Evolutionary conservation across 306 rosid species (phyloP).

Genomic region (Malus orientalis): DNA sequence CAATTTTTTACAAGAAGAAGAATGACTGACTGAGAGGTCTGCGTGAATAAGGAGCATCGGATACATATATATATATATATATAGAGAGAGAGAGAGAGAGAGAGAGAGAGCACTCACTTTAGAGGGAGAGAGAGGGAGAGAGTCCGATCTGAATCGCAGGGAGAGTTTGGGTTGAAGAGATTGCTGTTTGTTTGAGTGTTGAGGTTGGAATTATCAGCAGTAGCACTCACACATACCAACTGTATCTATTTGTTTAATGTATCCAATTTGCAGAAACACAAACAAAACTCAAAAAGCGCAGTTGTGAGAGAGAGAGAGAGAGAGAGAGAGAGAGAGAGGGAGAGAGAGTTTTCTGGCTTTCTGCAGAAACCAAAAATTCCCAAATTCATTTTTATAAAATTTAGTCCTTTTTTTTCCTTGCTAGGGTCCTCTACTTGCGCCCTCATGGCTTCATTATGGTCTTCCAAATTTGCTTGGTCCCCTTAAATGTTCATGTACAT

Average conservation of each 20-base stretch:
- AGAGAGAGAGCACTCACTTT: conserved; percentile 8
- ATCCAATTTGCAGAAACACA: not conserved
- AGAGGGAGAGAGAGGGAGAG: not conserved
- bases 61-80: too few relatives aligned
- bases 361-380: not conserved
- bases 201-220: not conserved
- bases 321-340: not conserved
- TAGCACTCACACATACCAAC: not conserved
- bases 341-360: conserved; percentile 1
- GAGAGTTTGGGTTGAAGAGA: not conserved
- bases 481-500: not conserved
- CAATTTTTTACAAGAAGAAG: not conserved
- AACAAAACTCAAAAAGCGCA: conserved; percentile 5
- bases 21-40: not conserved
- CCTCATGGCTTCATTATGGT: conserved; percentile 26
- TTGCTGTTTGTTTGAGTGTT: not conserved
- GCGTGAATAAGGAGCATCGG: not conserved
- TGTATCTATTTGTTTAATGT: not conserved
- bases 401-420: not conserved
- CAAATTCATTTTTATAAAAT: not conserved
- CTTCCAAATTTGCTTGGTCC: conserved; percentile 22
- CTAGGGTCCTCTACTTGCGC: conserved; percentile 15
- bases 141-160: conserved; percentile 14
- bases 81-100: not conserved
- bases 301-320: not conserved